Evolutionary conservation across 352 stramenopile genomes (phyloP).

Genomic region (Vaucheria bursata): DNA sequence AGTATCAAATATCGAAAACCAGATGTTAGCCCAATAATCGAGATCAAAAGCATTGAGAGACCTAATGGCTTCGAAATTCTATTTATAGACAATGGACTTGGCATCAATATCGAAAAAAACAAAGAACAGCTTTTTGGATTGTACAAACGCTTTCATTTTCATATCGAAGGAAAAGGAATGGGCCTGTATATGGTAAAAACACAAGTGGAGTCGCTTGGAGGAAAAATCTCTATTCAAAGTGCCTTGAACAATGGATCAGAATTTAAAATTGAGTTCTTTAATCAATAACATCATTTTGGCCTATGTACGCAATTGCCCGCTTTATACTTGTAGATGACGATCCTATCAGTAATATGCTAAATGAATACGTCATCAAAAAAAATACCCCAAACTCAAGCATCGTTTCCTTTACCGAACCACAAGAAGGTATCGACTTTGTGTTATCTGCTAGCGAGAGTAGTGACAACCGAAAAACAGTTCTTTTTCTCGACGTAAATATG

Average conservation of each 20-base stretch:
- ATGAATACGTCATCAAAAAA: no score
- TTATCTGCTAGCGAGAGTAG: no score
- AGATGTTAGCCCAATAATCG: not conserved
- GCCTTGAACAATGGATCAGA: not conserved
- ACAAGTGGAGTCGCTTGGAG: not conserved
- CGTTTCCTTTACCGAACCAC: no score
- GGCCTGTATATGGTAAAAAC: slow-evolving; percentile 3
- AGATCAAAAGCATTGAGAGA: not conserved
- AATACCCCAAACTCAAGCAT: no score
- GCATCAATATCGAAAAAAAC: not conserved
- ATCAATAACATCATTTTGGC: no score
- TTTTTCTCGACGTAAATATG: no score
- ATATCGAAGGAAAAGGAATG: slow-evolving; percentile 4
- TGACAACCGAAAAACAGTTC: no score
- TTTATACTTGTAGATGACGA: no score
- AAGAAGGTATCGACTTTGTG: no score
- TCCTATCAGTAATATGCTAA: no score
- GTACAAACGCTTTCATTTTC: not conserved
- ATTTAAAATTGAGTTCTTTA: not conserved
- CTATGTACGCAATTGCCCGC: no score
- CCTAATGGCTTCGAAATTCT: not conserved
- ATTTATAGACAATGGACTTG: not conserved
- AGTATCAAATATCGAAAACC: slow-evolving; percentile 3
- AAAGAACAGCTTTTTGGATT: not conserved
- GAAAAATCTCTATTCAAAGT: not conserved